Percentiles rank a stretch among this genome's conserved stretches.
Evolutionary conservation across 2,329 filamentous ascomycete genomes (phyloP).

Genomic region (Curvularia lunata): DNA sequence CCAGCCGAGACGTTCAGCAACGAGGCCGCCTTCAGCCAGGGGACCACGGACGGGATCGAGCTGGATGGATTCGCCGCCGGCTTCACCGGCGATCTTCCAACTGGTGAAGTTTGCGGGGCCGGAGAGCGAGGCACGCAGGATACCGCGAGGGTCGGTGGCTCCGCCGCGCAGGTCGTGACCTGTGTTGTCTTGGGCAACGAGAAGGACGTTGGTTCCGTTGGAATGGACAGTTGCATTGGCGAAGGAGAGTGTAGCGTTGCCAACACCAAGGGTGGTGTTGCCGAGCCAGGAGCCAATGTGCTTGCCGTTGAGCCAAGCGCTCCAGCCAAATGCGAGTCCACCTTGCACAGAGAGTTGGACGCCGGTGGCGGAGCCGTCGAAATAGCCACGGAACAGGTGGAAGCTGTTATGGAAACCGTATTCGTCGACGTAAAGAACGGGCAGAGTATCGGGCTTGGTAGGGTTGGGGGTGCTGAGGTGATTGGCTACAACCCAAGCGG

Average conservation of each 20-base stretch:
- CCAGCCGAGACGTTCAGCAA: constrained; percentile 64
- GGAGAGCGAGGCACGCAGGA: constrained; percentile 60
- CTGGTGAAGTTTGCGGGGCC: constrained; percentile 52
- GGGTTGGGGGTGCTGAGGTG: constrained; percentile 49
- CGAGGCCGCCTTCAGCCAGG: constrained; percentile 65
- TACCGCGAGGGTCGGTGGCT: constrained; percentile 59
- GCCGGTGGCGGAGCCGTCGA: constrained; percentile 48
- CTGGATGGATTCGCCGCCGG: constrained; percentile 56
- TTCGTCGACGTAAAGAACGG: constrained; percentile 52
- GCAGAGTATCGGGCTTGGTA: constrained; percentile 47
- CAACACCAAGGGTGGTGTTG: constrained; percentile 48
- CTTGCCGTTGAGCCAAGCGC: constrained; percentile 63
- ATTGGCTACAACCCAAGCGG: constrained; percentile 53
- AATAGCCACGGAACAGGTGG: constrained; percentile 52
- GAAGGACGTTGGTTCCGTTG: constrained; percentile 54
- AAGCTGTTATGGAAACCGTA: constrained; percentile 53
- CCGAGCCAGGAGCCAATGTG: constrained; percentile 65
- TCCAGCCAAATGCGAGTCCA: constrained; percentile 63
- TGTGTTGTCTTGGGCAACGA: constrained; percentile 66
- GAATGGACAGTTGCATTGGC: constrained; percentile 55
- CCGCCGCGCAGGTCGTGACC: constrained; percentile 63
- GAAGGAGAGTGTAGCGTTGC: constrained; percentile 58
- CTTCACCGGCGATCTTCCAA: constrained; percentile 66
- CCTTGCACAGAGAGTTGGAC: constrained; percentile 61
- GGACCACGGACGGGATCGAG: constrained; percentile 64